These are phyloP conservation scores for Cyclocybe aegerita DNA, from an alignment of 768 basidiomycete species.

Conservation along the genomic window DNA sequence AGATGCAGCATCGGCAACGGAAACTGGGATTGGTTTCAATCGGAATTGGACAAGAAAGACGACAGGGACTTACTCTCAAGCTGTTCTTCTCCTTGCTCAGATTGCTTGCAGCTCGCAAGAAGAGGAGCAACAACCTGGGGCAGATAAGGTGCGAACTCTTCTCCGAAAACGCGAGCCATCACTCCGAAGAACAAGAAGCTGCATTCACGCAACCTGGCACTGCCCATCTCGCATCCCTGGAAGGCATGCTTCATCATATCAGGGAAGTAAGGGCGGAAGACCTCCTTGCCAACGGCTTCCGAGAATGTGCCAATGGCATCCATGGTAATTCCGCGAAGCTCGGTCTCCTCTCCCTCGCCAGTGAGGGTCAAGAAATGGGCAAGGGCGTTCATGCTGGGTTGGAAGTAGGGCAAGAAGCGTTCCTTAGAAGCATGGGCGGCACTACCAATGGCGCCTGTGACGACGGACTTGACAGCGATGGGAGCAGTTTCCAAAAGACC, in stretches of 20 bases:
- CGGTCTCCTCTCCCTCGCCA: conserved; percentile 88
- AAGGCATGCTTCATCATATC: conserved; percentile 96
- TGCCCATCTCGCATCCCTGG: conserved; percentile 83
- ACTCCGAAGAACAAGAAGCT: conserved; percentile 98
- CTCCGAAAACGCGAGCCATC: conserved; percentile 95
- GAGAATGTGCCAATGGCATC: conserved; percentile 99
- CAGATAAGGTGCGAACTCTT: conserved; percentile 89
- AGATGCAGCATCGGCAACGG: conserved; percentile 51
- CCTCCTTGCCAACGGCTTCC: conserved; percentile 92
- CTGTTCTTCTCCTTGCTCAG: conserved; percentile 70
- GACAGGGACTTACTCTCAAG: conserved; percentile 37
- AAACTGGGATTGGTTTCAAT: conserved; percentile 33
- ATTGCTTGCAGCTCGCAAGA: conserved; percentile 77
- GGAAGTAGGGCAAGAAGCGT: conserved; percentile 92
- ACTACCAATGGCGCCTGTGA: conserved; percentile 96
- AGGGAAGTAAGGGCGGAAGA: conserved; percentile 94
- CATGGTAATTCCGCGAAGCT: conserved; percentile 96
- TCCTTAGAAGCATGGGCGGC: conserved; percentile 95
- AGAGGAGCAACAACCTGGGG: conserved; percentile 85
- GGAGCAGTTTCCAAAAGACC: conserved; percentile 86
- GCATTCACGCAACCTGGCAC: conserved; percentile 87
- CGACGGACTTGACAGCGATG: conserved; percentile 86
- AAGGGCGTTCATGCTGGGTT: conserved; percentile 84
- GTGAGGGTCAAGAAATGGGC: conserved; percentile 85
- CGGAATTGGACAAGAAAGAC: not conserved